Conservation (phyloP, 805 yeast species). For the Cyberlindnera euphorbiae region DNA sequence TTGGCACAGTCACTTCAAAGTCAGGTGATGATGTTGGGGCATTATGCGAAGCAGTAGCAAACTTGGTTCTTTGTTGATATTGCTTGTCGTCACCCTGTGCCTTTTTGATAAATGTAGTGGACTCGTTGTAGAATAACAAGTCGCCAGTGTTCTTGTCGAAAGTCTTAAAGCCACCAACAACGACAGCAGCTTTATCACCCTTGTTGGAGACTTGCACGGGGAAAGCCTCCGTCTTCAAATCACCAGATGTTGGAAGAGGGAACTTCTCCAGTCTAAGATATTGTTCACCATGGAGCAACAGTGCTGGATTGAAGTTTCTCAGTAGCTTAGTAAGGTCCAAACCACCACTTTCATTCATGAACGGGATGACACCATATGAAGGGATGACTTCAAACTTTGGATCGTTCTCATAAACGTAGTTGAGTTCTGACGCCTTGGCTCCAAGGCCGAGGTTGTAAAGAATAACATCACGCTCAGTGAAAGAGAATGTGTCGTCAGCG, state of each 20-base stretch:
- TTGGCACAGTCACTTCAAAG: slow-evolving; percentile 51
- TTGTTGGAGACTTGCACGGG: slow-evolving; percentile 80
- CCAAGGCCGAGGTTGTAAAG: slow-evolving; percentile 90
- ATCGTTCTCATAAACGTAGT: slow-evolving; percentile 74
- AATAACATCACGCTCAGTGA: slow-evolving; percentile 65
- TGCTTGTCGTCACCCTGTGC: slow-evolving; percentile 46
- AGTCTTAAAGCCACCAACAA: slow-evolving; percentile 70
- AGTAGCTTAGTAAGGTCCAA: slow-evolving; percentile 57
- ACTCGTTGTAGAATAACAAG: slow-evolving; percentile 70
- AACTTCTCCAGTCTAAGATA: slow-evolving; percentile 69
- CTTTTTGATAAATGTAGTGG: slow-evolving; percentile 80
- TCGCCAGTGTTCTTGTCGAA: slow-evolving; percentile 66
- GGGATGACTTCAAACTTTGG: slow-evolving; percentile 82
- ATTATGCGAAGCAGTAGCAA: slow-evolving; percentile 58
- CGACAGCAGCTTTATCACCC: slow-evolving; percentile 75
- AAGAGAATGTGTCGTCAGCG: slow-evolving; percentile 43
- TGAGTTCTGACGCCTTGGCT: slow-evolving; percentile 69
- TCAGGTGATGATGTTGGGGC: slow-evolving; percentile 68
- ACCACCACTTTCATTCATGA: slow-evolving; percentile 59
- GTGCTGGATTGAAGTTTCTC: slow-evolving; percentile 82
- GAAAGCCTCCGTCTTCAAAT: slow-evolving; percentile 51
- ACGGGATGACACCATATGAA: slow-evolving; percentile 85
- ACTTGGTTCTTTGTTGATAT: slow-evolving; percentile 45
- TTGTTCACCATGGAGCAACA: slow-evolving; percentile 93
- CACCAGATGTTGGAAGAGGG: slow-evolving; percentile 74